Percentiles rank a stretch among this genome's conserved stretches.
Conservation (phyloP, 768 basidiomycete genomes). For the Lactarius quietus region DNA sequence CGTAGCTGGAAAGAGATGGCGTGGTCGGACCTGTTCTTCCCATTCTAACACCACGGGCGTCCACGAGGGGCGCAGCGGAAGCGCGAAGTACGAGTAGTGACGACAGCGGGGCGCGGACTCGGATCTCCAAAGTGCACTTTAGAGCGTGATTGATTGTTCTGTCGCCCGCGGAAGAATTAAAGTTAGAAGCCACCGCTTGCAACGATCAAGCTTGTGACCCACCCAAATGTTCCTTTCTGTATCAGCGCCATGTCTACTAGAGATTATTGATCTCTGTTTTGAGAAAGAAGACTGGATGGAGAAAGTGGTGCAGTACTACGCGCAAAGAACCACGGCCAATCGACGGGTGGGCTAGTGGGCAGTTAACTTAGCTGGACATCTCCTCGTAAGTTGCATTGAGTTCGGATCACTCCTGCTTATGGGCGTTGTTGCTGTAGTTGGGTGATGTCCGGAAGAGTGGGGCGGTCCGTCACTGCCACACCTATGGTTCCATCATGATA, state of each 20-base stretch:
- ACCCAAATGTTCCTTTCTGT: neutral
- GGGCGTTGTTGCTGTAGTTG: neutral
- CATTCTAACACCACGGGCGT: too few relatives aligned
- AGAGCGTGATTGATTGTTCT: neutral
- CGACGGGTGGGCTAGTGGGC: neutral
- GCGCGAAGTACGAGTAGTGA: too few relatives aligned
- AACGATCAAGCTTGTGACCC: neutral
- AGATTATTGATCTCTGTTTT: neutral
- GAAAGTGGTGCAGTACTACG: neutral
- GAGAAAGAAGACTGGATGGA: neutral
- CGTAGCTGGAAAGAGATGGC: too few relatives aligned
- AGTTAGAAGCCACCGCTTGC: neutral
- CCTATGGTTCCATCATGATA: too few relatives aligned
- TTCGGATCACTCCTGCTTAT: neutral
- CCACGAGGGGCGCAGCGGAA: too few relatives aligned
- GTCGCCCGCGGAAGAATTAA: neutral
- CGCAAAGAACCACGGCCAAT: neutral
- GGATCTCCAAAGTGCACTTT: neutral
- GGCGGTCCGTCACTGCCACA: neutral
- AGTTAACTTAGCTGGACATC: neutral
- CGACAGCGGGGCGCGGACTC: neutral
- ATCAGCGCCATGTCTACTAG: neutral
- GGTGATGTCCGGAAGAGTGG: neutral
- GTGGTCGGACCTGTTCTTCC: too few relatives aligned
- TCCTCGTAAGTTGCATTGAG: neutral